A percentile compares a stretch with the other conserved stretches of the same genome.
These are phyloP conservation scores for Lasiosphaeria ovina DNA, from an alignment of 495 filamentous ascomycete genomes.

Conservation along the genomic window DNA sequence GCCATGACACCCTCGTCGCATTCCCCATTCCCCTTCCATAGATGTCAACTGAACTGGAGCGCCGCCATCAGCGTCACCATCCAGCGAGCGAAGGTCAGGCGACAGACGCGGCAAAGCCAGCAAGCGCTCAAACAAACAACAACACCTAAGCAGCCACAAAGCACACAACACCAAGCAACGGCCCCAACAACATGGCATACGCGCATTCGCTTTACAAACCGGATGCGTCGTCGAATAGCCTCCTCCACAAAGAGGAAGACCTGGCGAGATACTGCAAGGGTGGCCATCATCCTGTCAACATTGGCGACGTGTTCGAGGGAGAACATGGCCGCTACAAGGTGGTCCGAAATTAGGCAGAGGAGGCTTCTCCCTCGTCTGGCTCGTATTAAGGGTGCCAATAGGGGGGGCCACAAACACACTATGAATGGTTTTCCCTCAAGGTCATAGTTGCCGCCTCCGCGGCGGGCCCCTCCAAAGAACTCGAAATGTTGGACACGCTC, in stretches of 20 bases:
- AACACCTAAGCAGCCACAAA: no score
- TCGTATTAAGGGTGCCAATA: background rate
- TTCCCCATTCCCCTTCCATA: no score
- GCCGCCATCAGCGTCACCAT: no score
- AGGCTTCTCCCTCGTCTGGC: background rate
- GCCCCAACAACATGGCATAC: no score
- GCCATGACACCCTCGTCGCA: no score
- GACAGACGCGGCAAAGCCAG: no score
- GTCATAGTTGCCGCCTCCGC: conserved; percentile 29
- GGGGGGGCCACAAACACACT: background rate
- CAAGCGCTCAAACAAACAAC: no score
- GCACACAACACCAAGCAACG: no score
- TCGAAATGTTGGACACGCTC: conserved; percentile 11
- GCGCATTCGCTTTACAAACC: no score
- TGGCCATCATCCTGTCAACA: background rate
- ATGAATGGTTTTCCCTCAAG: conserved; percentile 39
- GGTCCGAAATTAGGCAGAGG: background rate
- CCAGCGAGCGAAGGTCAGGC: no score
- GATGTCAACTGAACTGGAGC: no score
- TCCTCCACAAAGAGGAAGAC: background rate
- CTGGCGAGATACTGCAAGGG: background rate
- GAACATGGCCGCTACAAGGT: background rate
- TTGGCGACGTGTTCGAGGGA: background rate
- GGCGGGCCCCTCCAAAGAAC: conserved; percentile 13
- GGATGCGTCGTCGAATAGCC: background rate